Conservation (phyloP, 257 asterid species). For the Paraleonurus japonicus region DNA sequence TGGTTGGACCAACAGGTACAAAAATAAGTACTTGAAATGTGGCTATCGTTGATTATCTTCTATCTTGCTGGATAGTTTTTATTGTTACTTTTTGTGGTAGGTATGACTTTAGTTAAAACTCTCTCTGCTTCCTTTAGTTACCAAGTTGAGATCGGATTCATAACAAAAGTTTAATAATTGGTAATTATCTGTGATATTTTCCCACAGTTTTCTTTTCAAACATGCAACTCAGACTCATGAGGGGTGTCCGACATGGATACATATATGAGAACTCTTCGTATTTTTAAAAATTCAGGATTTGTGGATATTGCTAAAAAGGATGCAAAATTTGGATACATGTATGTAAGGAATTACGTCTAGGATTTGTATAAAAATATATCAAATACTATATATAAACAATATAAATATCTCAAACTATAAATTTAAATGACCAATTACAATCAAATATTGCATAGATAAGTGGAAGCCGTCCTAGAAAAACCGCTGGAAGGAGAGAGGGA, state of each 20-base stretch:
- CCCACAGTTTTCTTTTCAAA: not conserved
- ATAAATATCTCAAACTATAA: too few relatives aligned
- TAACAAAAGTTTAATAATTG: not conserved
- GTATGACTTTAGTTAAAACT: slow-evolving; percentile 3
- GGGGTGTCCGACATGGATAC: not conserved
- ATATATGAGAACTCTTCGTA: too few relatives aligned
- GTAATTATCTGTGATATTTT: slow-evolving; percentile 12
- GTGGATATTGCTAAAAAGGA: not conserved
- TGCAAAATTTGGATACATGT: not conserved
- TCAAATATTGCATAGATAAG: too few relatives aligned
- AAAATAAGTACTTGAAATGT: slow-evolving; percentile 1
- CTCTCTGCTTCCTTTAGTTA: slow-evolving; percentile 8
- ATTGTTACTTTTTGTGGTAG: slow-evolving; percentile 10
- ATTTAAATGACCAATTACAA: too few relatives aligned
- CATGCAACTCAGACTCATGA: not conserved
- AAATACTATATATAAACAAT: too few relatives aligned
- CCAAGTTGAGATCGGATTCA: not conserved
- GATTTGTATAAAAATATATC: not conserved
- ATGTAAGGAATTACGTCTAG: not conserved
- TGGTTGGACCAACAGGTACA: slow-evolving; percentile 92
- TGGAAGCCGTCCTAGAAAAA: too few relatives aligned
- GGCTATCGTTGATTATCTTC: not conserved
- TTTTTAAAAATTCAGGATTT: too few relatives aligned
- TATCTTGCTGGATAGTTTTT: not conserved
- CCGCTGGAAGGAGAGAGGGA: too few relatives aligned